Base-by-base conservation (phyloP, 164 flowering plant genomes). In the Echeveria elegans region DNA sequence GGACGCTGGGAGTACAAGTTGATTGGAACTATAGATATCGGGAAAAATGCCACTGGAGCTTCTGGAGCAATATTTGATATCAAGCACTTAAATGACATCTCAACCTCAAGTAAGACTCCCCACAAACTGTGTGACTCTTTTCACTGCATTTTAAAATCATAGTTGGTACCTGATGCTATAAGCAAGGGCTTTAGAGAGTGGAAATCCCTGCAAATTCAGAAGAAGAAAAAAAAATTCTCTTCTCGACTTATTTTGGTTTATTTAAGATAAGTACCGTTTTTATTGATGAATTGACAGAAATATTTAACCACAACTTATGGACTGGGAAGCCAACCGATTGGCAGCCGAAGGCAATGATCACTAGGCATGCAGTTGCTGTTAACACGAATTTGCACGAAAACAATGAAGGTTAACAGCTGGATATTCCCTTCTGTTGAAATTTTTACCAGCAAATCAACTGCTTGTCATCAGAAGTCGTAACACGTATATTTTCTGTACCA, bases 281-380 rank as follows among this genome's bases (percentile, higher is more conserved):
- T 32, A 24, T 34, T 63, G n/a, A 63, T 68, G 12, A 37, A 68
- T 68, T 68, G 37, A 72, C 87, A 94, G 97, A 78, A 41, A 43
- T 89, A 18, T 76, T 87, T 31, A 52, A 88, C 73, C 72, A 77
- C 48, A 88, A 85, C 65, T 69, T n/a, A 89, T 92, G 98, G 99
- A 66, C 70, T 16, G 96, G 90, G 24, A 77, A 86, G 69, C 69
- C 76, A 1, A 59, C 61, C 16, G 96, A 94, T 72, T 86, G 85
- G 86, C 93, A 86, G 74, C 97, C 99, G 23, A 91, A 85, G 81
- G 88, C 92, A 43, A 80, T 82, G 72, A 73, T 87, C n/a, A 73
- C 86, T 32, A 76, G 68, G 56, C 89, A 88, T 72, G 87, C 86
- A n/a, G 96, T 88, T 58, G 99, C 96, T 7, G 83, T 94, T 24